phyloP scores from a whole-genome alignment of 768 basidiomycete genomes.

The Tricholoma saponaceum region DNA sequence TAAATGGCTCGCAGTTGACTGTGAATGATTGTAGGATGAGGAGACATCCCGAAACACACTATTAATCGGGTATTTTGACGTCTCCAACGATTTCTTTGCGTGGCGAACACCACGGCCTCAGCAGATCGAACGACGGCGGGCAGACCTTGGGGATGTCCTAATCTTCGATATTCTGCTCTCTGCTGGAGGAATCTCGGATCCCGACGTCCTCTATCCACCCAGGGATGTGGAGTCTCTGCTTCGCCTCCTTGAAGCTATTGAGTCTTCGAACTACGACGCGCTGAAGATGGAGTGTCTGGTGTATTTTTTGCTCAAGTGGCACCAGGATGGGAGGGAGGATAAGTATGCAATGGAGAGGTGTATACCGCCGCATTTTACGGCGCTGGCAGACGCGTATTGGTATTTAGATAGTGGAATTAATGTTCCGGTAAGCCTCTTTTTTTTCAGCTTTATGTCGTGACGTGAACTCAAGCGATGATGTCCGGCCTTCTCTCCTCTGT shows the following conservation, averaged over 20 bases:
- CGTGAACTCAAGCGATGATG: not conserved
- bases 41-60: slow-evolving; percentile 10
- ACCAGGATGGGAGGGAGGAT: slow-evolving; percentile 57
- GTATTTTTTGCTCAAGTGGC: slow-evolving; percentile 81
- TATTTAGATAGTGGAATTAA: slow-evolving; percentile 68
- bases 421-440: slow-evolving; percentile 47
- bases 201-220: slow-evolving; percentile 70
- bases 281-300: slow-evolving; percentile 80
- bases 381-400: slow-evolving; percentile 85
- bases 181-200: slow-evolving; percentile 55
- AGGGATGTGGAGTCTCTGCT: slow-evolving; percentile 47
- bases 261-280: slow-evolving; percentile 58
- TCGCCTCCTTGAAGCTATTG: slow-evolving; percentile 57
- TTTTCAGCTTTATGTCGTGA: not conserved
- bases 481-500: not conserved
- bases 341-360: slow-evolving; percentile 47
- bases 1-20: not conserved
- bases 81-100: slow-evolving; percentile 47
- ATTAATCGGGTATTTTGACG: slow-evolving; percentile 46
- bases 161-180: slow-evolving; percentile 72
- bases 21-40: slow-evolving; percentile 13
- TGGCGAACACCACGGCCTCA: slow-evolving; percentile 51
- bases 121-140: slow-evolving; percentile 62
- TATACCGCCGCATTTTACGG: slow-evolving; percentile 73
- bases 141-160: slow-evolving; percentile 55